Conservation (phyloP, 2,329 filamentous ascomycete species). For the Pestalotiopsis sp. region DNA sequence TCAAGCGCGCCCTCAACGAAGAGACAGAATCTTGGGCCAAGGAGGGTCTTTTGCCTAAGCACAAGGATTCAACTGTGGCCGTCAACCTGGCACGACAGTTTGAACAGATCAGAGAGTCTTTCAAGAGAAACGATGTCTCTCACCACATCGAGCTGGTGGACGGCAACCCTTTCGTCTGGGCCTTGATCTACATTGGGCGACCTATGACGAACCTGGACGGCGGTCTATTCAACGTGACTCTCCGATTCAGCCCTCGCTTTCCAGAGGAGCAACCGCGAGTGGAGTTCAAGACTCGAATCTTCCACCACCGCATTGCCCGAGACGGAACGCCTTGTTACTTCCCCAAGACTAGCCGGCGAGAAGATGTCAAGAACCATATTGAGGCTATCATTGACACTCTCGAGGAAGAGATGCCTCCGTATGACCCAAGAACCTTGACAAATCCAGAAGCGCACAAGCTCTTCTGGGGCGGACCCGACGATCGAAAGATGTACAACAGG, state of each 20-base stretch:
- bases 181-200: conserved; percentile 83
- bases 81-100: conserved; percentile 82
- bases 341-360: conserved; percentile 56
- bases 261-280: conserved; percentile 87
- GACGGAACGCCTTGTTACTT: conserved; percentile 85
- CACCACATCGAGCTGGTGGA: conserved; percentile 76
- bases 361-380: conserved; percentile 81
- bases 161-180: conserved; percentile 87
- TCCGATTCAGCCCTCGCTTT: conserved; percentile 81
- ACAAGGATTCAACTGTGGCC: conserved; percentile 72
- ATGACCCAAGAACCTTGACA: conserved; percentile 86
- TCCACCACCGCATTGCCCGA: conserved; percentile 82
- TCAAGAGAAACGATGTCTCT: conserved; percentile 70
- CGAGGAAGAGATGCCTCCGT: conserved; percentile 86
- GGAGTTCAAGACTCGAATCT: conserved; percentile 76
- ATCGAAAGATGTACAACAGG: conserved; percentile 83
- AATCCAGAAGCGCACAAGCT: conserved; percentile 83
- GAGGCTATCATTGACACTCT: conserved; percentile 78
- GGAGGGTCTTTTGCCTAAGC: conserved; percentile 64
- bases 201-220: conserved; percentile 94
- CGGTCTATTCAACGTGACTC: conserved; percentile 79
- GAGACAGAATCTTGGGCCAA: conserved; percentile 72
- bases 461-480: conserved; percentile 79
- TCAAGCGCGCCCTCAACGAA: conserved; percentile 69
- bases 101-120: conserved; percentile 75